Evolutionary conservation across 139 green algal species (phyloP), one percentile per base, ranked within the genome.

Genomic region (Edaphochlamys debaryana): DNA sequence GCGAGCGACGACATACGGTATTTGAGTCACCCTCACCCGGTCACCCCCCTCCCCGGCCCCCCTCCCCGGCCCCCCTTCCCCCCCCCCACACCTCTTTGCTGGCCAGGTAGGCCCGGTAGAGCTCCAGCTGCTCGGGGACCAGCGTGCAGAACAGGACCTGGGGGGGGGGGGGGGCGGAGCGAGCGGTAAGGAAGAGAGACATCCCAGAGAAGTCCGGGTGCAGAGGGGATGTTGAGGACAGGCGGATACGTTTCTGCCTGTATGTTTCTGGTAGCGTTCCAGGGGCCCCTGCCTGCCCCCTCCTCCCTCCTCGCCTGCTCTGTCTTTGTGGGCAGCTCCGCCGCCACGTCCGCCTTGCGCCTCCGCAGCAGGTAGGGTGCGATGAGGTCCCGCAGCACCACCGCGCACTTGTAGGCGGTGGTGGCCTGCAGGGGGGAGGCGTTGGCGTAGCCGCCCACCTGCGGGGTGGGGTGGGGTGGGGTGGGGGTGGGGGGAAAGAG

Each of bases 141-240:
- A 99, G 91, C 37, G 70, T 88, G 88, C 96, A 99, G 86, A 99
- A 99, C 41, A 99, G 90, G 58, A 99, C 97, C 90, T 96, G 88
- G 67, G 63, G 22, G 30, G 37, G 56, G 0, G 40, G 13, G 9
- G 30, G 41, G 68, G 36, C 17, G 76, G 27, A 68, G 56, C 15
- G 36, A 3, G 23, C 5, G 6, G 17, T 11, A 17, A n/a, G n/a
- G n/a, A n/a, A n/a, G 60, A 64, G 5, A 6, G 23, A 11, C 30
- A 40, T 42, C 34, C n/a, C 67, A 72, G 4, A 30, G 40, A n/a
- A n/a, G n/a, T n/a, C n/a, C n/a, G n/a, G n/a, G n/a, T n/a, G n/a
- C n/a, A n/a, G n/a, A n/a, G n/a, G n/a, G n/a, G n/a, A n/a, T n/a
- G n/a, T n/a, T n/a, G n/a, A n/a, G n/a, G n/a, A n/a, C n/a, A n/a